phyloP scores from a whole-genome alignment of 768 basidiomycete species.

The Hygrophoropsis aurantiaca region DNA sequence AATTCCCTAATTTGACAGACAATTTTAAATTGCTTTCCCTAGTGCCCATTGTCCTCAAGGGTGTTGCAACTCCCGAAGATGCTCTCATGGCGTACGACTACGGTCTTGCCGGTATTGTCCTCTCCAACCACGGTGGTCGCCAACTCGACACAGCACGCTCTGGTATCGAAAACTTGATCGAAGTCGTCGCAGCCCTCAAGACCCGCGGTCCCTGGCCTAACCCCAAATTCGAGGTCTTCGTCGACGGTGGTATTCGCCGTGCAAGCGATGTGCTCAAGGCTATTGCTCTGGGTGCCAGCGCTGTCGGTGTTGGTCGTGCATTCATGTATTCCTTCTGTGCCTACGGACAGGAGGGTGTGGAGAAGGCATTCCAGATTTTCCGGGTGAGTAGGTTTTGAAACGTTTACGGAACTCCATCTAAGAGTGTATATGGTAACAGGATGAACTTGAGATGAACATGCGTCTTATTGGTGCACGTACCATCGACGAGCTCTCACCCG shows the following conservation, averaged over 20 bases:
- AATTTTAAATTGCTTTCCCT: background rate
- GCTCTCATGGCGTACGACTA: conserved; percentile 35
- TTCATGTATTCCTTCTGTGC: conserved; percentile 83
- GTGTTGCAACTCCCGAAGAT: conserved; percentile 48
- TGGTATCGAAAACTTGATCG: conserved; percentile 29
- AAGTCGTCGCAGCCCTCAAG: conserved; percentile 15
- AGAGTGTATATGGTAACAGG: conserved; percentile 40
- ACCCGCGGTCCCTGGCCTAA: conserved; percentile 14
- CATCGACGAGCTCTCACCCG: conserved; percentile 71
- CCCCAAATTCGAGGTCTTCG: conserved; percentile 36
- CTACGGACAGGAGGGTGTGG: conserved; percentile 82
- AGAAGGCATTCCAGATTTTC: conserved; percentile 74
- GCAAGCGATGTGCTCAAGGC: conserved; percentile 52
- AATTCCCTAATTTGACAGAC: background rate
- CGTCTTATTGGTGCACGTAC: conserved; percentile 81
- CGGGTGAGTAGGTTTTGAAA: conserved; percentile 40
- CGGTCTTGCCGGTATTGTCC: conserved; percentile 47
- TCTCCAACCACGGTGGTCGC: conserved; percentile 60
- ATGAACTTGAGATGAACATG: conserved; percentile 96
- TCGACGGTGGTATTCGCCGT: conserved; percentile 49
- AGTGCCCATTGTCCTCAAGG: conserved; percentile 67
- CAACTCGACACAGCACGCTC: conserved; percentile 48
- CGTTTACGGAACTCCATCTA: no score
- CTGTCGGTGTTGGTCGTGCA: conserved; percentile 75
- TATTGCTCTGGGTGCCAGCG: conserved; percentile 53